Evolutionary conservation across 305 asterid genomes (phyloP), one percentile per base, ranked within the genome.

Genomic region (Solanum hybrid): DNA sequence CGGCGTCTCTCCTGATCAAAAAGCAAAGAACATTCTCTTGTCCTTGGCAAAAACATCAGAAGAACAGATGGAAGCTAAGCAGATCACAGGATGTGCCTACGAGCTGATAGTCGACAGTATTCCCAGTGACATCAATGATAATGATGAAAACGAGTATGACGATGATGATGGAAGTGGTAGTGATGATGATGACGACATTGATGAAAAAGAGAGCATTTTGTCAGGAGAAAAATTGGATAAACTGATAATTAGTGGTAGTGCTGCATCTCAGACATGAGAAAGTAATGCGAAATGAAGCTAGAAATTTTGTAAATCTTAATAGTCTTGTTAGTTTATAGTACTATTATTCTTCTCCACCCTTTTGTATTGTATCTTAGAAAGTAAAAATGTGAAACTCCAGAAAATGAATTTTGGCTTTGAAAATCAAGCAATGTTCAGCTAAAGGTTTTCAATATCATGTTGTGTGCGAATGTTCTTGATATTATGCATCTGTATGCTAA

Each of bases 1-100:
- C 60, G 95, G 98, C 16, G 79, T 92, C 11, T 75, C 92, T 88
- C 98, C 98, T 12, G 99, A 97, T 91, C 93, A 92, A 93, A 97
- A 97, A 90, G 97, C 99, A 73, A 96, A 97, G 93, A 97, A 95
- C 86, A 85, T 97, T 89, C 98, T 97, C 93, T 90, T 96, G 89
- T 96, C 99, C 40, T 92, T 96, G 86, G 98, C 99, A 5, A 94
- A 96, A 91, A 94, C 99, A 5, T 90, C 90, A 4, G 95, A 93
- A 84, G 95, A 93, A 88, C 90, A 92, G 78, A 81, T 42, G 51
- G 94, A 93, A 90, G 95, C 95, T 46, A 81, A 91, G 72, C 89
- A 88, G 81, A 92, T 93, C 17, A 89, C 91, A 34, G 93, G 92
- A 87, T 29, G 40, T 66, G 78, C 85, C 36, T 31, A 79, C 36